Evolutionary conservation across 2,329 filamentous ascomycete species (phyloP).

Genomic region (Colletotrichum sp.): DNA sequence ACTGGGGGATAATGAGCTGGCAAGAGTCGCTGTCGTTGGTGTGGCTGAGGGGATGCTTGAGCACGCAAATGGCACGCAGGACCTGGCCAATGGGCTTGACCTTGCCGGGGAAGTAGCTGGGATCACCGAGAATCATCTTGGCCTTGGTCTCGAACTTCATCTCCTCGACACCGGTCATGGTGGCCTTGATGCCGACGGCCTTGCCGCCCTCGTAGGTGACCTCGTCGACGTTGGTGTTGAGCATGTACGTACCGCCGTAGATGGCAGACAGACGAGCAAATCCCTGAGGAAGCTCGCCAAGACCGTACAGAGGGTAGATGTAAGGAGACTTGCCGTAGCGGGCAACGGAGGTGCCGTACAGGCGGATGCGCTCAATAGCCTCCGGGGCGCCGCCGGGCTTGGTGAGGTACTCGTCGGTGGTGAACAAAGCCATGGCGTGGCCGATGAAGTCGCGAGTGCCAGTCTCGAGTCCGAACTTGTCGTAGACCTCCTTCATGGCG

Average conservation of each 20-base stretch:
- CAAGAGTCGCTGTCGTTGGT: constrained; percentile 88
- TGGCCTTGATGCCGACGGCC: constrained; percentile 95
- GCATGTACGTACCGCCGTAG: constrained; percentile 99
- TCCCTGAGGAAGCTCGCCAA: constrained; percentile 95
- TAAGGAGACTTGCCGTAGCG: constrained; percentile 98
- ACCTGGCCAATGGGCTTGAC: constrained; percentile 87
- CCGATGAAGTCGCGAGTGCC: constrained; percentile 94
- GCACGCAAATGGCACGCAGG: constrained; percentile 94
- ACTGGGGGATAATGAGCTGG: constrained; percentile 97
- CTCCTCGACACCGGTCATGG: constrained; percentile 88
- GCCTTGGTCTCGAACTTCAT: constrained; percentile 97
- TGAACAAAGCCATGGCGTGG: constrained; percentile 97
- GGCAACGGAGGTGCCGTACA: constrained; percentile 97
- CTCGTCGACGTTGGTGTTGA: constrained; percentile 94
- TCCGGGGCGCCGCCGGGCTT: constrained; percentile 77
- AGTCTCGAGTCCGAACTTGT: constrained; percentile 93
- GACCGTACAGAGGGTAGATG: constrained; percentile 98
- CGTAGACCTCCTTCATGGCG: constrained; percentile 98
- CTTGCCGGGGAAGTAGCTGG: constrained; percentile 94
- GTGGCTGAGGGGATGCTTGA: constrained; percentile 92
- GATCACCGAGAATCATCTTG: constrained; percentile 94
- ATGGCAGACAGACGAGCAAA: constrained; percentile 98
- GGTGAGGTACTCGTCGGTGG: constrained; percentile 84
- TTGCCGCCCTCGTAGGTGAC: constrained; percentile 83
- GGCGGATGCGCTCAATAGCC: constrained; percentile 86